Base-by-base conservation (phyloP, 306 rosid species). In the Lathyrus tuberosus region DNA sequence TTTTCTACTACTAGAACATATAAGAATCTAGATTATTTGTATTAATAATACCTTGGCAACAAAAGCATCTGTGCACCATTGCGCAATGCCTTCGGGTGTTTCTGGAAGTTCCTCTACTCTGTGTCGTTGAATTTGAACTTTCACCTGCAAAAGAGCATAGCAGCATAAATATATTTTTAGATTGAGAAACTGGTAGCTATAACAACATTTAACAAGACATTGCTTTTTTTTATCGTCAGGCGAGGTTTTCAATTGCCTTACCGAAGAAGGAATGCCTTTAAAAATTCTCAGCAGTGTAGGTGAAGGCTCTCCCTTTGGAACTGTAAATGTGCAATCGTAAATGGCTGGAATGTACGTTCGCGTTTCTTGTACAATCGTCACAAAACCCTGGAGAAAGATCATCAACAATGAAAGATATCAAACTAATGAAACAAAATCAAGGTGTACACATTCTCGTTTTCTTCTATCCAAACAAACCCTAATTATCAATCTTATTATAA, bases 1-100 rank as follows among this genome's bases (percentile, higher is more conserved):
- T 8, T 51, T 51, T 51, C 26, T 49, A 3, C 30, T 51, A 10
- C 58, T 28, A 3, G 18, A 28, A 14, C 40, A 65, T 26, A 33
- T 7, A 35, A 35, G 40, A 35, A 7, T 35, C 40, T 35, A 35
- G 8, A 26, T 24, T 28, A n/a, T n/a, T n/a, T n/a, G n/a, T n/a
- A n/a, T n/a, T n/a, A n/a, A n/a, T n/a, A n/a, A n/a, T n/a, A 93
- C 98, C 96, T 90, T 90, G 73, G 85, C 66, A 59, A 85, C 84
- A 71, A 93, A 90, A 53, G 60, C 3, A 72, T 93, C 97, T 78
- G 62, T 88, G 80, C 97, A 93, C 98, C 97, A 90, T 48, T 93
- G 93, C 68, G 89, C 85, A 62, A 84, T 86, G 63, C 87, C 96
- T 11, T 88, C 94, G 1, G 66, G 73, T 44, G 96, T 88, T 76